Conservation (phyloP, 768 basidiomycete species). For the Suillus alpinus region DNA sequence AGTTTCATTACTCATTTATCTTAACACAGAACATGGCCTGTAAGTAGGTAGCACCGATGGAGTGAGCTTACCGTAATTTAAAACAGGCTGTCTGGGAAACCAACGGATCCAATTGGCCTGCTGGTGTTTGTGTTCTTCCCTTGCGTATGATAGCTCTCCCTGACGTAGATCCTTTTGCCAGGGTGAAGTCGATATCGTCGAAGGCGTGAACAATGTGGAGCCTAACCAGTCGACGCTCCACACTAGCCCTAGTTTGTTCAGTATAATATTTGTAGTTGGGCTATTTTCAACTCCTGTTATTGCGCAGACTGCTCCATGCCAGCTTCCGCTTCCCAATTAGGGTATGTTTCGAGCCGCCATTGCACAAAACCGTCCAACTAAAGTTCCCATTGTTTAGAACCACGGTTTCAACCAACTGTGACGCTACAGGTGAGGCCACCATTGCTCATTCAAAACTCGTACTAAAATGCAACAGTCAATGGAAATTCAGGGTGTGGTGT, state of each 20-base stretch:
- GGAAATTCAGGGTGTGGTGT: slow-evolving; percentile 40
- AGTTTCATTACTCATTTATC: neutral
- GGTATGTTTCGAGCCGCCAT: slow-evolving; percentile 14
- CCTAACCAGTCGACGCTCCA: slow-evolving; percentile 57
- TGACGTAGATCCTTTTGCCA: slow-evolving; percentile 9
- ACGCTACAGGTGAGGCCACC: slow-evolving; percentile 15
- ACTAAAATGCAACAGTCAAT: slow-evolving; percentile 17
- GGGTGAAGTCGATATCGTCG: slow-evolving; percentile 32
- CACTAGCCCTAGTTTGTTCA: slow-evolving; percentile 42
- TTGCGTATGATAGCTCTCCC: neutral
- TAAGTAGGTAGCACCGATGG: slow-evolving; percentile 9
- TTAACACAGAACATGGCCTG: slow-evolving; percentile 35
- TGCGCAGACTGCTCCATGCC: slow-evolving; percentile 28
- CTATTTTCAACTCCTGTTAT: neutral
- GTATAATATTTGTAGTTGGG: neutral
- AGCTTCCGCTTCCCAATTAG: slow-evolving; percentile 18
- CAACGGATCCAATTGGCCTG: slow-evolving; percentile 21
- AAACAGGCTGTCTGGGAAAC: slow-evolving; percentile 29
- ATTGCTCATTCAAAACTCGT: neutral
- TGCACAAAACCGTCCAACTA: neutral
- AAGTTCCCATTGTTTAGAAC: slow-evolving; percentile 12
- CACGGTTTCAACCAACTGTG: slow-evolving; percentile 21
- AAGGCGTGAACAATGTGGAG: slow-evolving; percentile 49
- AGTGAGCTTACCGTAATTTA: neutral
- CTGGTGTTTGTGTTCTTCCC: slow-evolving; percentile 14